Base-by-base conservation (phyloP, 2,329 filamentous ascomycete genomes). In the Sarocladium strictum region DNA sequence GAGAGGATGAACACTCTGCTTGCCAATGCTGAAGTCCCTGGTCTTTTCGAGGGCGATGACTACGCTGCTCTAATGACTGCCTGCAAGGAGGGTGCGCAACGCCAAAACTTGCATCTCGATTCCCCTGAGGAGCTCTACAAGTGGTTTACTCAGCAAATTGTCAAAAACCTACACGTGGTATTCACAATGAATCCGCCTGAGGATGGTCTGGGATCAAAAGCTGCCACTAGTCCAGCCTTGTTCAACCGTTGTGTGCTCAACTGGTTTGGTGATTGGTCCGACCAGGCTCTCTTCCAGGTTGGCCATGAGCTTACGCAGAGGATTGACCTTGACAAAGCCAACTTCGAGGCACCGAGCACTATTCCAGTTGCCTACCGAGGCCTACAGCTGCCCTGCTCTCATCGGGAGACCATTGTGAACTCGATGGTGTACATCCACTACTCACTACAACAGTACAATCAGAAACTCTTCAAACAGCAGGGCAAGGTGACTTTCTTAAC, bases 201-300 rank as follows among this genome's bases (percentile, higher is more conserved):
- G 66, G 94, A 94, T 62, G 93, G 94, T 0, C 76, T 99, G 9
- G 94, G 90, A 1, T 96, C 91, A 29, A 97, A 97, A 76, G 94
- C 94, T 55, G 95, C 94, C 26, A 99, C 95, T 2, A 97, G 91
- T 80, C 94, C 94, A 57, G 94, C 94, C 38, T 75, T 99, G 65
- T 99, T 99, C 86, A 99, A 99, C 76, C 87, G 94, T 79, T 99
- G 94, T 67, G 94, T 99, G 50, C 86, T 99, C 63, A 99, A 99
- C 74, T 99, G 94, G 94, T 97, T 99, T 69, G 94, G 94, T 60
- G 94, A 99, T 73, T 99, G 94, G 94, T 99, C 94, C 53, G 94
- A 99, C 69, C 94, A 99, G 74, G 95, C 94, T 35, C 81, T 99
- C 19, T 99, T 95, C 85, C 95, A 99, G 71, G 95, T 99, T 59